A percentile compares a stretch with the other conserved stretches of the same genome.
phyloP scores from a whole-genome alignment of 768 basidiomycete species.

The Phylloporus scabripes region DNA sequence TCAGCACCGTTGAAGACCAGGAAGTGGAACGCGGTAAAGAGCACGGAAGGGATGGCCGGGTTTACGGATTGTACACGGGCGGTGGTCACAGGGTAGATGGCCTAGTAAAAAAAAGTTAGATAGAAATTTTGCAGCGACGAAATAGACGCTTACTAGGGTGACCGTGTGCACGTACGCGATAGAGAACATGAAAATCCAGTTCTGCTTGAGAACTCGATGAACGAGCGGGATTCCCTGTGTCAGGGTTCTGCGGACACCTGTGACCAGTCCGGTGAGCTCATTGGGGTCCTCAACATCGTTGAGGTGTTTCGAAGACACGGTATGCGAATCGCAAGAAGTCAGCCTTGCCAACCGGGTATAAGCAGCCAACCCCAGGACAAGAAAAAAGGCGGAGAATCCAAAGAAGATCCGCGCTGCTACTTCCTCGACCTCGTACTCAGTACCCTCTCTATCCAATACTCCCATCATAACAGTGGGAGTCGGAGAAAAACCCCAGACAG shows the following conservation, averaged over 20 bases:
- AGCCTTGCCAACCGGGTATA: constrained; percentile 51
- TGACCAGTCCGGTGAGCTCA: constrained; percentile 27
- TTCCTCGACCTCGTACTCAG: constrained; percentile 43
- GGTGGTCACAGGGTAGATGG: constrained; percentile 82
- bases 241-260: constrained; percentile 19
- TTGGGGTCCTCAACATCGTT: constrained; percentile 6
- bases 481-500: constrained; percentile 39
- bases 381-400: constrained; percentile 57
- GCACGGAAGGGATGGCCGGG: constrained; percentile 61
- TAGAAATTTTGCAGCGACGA: not conserved
- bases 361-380: constrained; percentile 46
- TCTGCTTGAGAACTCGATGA: constrained; percentile 52
- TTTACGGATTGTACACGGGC: constrained; percentile 64
- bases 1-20: constrained; percentile 69
- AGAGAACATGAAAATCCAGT: constrained; percentile 60
- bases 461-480: not conserved
- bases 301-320: too few species aligned
- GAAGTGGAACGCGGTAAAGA: constrained; percentile 75
- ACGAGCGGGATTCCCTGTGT: constrained; percentile 38
- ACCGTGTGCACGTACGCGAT: constrained; percentile 55
- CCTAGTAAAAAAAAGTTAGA: constrained; percentile 37
- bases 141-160: constrained; percentile 50
- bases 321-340: too few species aligned
- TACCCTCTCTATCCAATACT: not conserved
- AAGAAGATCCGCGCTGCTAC: constrained; percentile 67